Conservation (phyloP, 176 grass and related monocot genomes). For the Canna indica region DNA sequence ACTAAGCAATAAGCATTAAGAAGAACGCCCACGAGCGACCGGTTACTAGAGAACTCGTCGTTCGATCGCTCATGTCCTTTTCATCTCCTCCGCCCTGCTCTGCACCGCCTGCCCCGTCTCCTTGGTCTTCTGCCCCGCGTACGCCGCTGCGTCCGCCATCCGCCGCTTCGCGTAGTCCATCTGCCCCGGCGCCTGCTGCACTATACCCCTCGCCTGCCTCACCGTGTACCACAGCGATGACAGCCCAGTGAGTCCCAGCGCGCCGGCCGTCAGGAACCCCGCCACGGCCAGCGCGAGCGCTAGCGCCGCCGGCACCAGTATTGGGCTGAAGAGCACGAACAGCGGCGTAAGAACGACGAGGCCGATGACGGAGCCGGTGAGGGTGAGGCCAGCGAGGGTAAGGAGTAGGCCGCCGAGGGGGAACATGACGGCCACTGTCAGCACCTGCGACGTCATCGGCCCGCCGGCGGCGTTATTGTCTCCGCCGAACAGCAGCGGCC, state of each 20-base stretch:
- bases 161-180: conserved; percentile 47
- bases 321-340: conserved; percentile 82
- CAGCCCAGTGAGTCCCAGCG: conserved; percentile 52
- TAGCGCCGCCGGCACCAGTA: conserved; percentile 69
- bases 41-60: too few relatives aligned
- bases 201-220: conserved; percentile 32
- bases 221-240: conserved; percentile 49
- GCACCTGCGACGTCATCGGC: conserved; percentile 65
- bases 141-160: conserved; percentile 53
- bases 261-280: conserved; percentile 62
- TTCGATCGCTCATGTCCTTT: conserved; percentile 5
- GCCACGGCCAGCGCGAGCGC: conserved; percentile 59
- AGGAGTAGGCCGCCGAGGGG: conserved; percentile 73
- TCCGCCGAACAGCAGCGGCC: conserved; percentile 23
- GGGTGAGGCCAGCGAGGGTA: conserved; percentile 53
- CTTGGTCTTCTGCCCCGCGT: conserved; percentile 45
- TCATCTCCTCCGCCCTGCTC: not conserved
- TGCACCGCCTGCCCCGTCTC: conserved; percentile 27
- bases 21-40: too few relatives aligned
- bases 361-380: conserved; percentile 52
- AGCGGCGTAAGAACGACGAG: conserved; percentile 50
- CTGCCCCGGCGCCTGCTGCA: conserved; percentile 56
- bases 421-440: conserved; percentile 83
- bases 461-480: conserved; percentile 27
- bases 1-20: too few relatives aligned